Percentiles rank a stretch among this genome's conserved stretches.
Conservation (phyloP, 352 stramenopile species). For the Globisporangium spinosum region DNA sequence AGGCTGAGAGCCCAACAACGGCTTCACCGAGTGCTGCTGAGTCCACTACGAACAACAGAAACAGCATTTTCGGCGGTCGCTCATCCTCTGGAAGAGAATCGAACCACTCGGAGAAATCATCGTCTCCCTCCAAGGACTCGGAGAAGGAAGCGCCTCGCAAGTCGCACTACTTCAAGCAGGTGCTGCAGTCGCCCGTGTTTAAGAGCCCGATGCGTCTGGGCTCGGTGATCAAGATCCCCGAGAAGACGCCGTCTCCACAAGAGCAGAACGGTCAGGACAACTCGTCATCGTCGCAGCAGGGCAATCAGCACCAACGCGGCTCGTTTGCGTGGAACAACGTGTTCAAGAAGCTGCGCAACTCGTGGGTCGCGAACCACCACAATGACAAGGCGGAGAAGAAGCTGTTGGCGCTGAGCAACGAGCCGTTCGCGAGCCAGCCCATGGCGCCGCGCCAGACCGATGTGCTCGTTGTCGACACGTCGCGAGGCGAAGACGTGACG, state of each 20-base stretch:
- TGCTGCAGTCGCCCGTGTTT: slow-evolving; percentile 82
- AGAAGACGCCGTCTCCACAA: slow-evolving; percentile 45
- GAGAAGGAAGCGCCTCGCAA: slow-evolving; percentile 43
- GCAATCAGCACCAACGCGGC: slow-evolving; percentile 25
- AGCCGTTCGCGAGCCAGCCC: slow-evolving; percentile 49
- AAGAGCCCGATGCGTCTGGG: slow-evolving; percentile 73
- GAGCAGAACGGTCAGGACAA: slow-evolving; percentile 25
- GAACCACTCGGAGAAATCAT: slow-evolving; percentile 14
- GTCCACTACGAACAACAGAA: slow-evolving; percentile 7
- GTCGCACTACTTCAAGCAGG: slow-evolving; percentile 85
- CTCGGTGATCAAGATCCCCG: slow-evolving; percentile 62
- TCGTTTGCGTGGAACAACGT: slow-evolving; percentile 81
- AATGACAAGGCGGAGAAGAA: slow-evolving; percentile 67
- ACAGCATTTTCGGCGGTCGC: slow-evolving; percentile 12
- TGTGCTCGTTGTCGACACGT: slow-evolving; percentile 76
- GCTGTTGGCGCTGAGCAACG: slow-evolving; percentile 64
- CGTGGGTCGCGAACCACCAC: slow-evolving; percentile 59
- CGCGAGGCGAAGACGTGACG: slow-evolving; percentile 78
- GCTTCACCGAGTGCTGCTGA: slow-evolving; percentile 18
- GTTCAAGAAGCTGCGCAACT: slow-evolving; percentile 78
- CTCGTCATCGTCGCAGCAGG: slow-evolving; percentile 8
- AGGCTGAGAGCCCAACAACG: slow-evolving; percentile 13
- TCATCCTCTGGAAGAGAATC: slow-evolving; percentile 10
- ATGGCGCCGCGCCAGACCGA: slow-evolving; percentile 53
- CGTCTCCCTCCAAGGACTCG: slow-evolving; percentile 18